Base-by-base conservation (phyloP, 441 rosid genomes). In the Metrosideros polymorpha region DNA sequence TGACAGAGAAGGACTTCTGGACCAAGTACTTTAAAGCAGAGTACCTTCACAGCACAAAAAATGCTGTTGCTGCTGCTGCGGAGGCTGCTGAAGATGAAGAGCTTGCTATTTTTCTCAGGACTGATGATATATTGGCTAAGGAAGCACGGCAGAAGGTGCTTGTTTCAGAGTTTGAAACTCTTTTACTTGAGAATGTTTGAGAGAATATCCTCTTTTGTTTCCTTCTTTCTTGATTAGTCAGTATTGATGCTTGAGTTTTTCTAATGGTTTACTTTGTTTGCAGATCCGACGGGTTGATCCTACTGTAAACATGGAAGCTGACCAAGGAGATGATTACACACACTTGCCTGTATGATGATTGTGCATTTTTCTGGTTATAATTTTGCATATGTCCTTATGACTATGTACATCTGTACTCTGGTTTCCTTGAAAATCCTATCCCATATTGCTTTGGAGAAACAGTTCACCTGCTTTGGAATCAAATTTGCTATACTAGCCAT, bases 71-170 rank as follows among this genome's bases (percentile, higher is more conserved):
- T 85, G 96, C 95, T 29, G 96, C 94, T 83, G 99, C 99, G 29
- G 99, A 96, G 89, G 99, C 99, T 87, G 99, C 98, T 85, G 99
- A 97, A 92, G 99, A 97, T 86, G 98, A 96, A 92, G 98, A 94
- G 86, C 98, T 97, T 89, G 98, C 98, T 56, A 91, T 96, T 89
- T 96, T 97, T 86, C 92, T 97, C 85, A 97, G 92, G 93, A 96
- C 93, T 88, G 99, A 97, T 92, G 96, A 94, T 85, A 94, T 96
- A 82, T 93, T 95, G 95, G 97, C 96, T 47, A 89, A 66, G 84
- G 99, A 97, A 92, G 91, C 93, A 88, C 94, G 93, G 39, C 91
- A 84, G 83, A 96, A 97, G 98, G 99, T 96, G 88, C 75, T 88
- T 49, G 50, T 88, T 86, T 79, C 25, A 22, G 51, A 54, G 43